phyloP scores from a whole-genome alignment of 306 rosid genomes.

The Pyrus bretschneideri region DNA sequence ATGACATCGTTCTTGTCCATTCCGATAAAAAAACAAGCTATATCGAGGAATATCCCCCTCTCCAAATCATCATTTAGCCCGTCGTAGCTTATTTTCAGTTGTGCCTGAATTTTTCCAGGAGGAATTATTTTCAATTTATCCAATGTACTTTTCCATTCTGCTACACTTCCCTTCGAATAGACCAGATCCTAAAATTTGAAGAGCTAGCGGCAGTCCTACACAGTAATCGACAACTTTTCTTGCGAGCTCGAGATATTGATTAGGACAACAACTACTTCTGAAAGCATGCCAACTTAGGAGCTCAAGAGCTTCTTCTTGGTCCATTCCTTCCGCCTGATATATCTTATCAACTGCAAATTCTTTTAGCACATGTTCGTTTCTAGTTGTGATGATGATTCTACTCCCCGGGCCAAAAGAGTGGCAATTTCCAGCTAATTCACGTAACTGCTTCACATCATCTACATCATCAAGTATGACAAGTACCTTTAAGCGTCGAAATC shows the following conservation, averaged over 20 bases:
- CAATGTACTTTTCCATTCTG: slow-evolving; percentile 18
- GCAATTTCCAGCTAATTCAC: neutral
- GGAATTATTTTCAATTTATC: slow-evolving; percentile 21
- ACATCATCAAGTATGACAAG: slow-evolving; percentile 18
- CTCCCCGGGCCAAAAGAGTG: slow-evolving; percentile 9
- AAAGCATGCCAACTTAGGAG: slow-evolving; percentile 33
- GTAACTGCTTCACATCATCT: neutral
- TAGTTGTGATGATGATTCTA: slow-evolving; percentile 17
- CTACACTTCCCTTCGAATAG: slow-evolving; percentile 6
- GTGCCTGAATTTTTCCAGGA: neutral
- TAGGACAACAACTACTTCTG: neutral
- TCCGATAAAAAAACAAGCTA: slow-evolving; percentile 33
- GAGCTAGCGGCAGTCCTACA: slow-evolving; percentile 38
- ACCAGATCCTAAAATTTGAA: slow-evolving; percentile 27
- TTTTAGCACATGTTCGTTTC: neutral
- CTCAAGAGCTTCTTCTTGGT: slow-evolving; percentile 7
- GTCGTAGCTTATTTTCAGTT: slow-evolving; percentile 18
- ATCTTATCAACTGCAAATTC: neutral
- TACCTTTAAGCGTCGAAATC: neutral
- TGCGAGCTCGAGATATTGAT: slow-evolving; percentile 2
- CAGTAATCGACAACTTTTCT: neutral
- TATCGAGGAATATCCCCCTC: slow-evolving; percentile 28
- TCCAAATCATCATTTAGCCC: neutral
- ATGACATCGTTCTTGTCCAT: slow-evolving; percentile 14
- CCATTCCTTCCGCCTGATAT: neutral